These are phyloP conservation scores for Vachellia collinsii DNA, from an alignment of 306 rosid species.

Conservation along the genomic window DNA sequence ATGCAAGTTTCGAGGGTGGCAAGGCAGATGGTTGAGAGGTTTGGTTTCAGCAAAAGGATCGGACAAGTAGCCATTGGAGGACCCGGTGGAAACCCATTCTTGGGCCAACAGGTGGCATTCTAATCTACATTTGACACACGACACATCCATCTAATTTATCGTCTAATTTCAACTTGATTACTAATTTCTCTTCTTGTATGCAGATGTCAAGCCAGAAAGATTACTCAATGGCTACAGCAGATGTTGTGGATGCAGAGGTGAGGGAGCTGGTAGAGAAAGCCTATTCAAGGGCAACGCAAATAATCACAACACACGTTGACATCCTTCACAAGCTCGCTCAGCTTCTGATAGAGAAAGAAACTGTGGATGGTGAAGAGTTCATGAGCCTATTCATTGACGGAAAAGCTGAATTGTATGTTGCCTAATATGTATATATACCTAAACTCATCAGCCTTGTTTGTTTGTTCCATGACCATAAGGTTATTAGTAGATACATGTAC, in stretches of 20 bases:
- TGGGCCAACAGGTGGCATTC: slow-evolving; percentile 87
- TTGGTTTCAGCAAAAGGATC: slow-evolving; percentile 96
- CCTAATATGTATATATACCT: slow-evolving; percentile 36
- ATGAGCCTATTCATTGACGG: slow-evolving; percentile 96
- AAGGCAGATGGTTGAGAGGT: slow-evolving; percentile 98
- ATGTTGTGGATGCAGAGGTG: slow-evolving; percentile 81
- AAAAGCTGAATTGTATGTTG: slow-evolving; percentile 81
- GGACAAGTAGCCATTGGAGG: slow-evolving; percentile 95
- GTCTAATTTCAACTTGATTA: background rate
- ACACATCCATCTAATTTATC: background rate
- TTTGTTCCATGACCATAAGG: slow-evolving; percentile 47
- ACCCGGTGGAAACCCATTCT: slow-evolving; percentile 94
- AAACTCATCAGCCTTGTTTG: slow-evolving; percentile 19
- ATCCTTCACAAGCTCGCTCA: slow-evolving; percentile 95
- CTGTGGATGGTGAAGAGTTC: slow-evolving; percentile 92
- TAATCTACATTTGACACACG: background rate
- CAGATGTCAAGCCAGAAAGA: slow-evolving; percentile 80
- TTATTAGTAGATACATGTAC: slow-evolving; percentile 49
- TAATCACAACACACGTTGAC: slow-evolving; percentile 81
- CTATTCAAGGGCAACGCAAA: slow-evolving; percentile 71
- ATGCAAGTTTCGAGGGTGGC: slow-evolving; percentile 99
- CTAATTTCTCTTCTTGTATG: slow-evolving; percentile 1
- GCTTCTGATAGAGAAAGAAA: slow-evolving; percentile 92
- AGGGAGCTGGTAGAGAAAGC: slow-evolving; percentile 94
- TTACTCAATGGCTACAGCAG: slow-evolving; percentile 90